Conservation (phyloP, 306 rosid genomes). For the Biancaea sappan region DNA sequence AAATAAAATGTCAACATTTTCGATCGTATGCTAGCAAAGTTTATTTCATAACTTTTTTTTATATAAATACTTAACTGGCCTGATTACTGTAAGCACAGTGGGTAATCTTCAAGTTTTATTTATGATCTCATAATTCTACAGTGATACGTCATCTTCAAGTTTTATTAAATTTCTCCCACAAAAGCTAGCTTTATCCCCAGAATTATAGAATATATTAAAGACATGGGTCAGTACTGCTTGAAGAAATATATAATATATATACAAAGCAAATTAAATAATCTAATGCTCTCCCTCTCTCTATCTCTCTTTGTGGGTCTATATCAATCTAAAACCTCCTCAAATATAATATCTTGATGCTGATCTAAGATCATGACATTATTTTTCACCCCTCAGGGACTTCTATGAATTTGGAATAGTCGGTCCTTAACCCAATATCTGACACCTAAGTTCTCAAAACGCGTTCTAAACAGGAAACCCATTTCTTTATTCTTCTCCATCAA, state of each 20-base stretch:
- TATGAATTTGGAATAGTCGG: slow-evolving; percentile 38
- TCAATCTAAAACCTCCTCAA: background rate
- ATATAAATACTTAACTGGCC: too few species aligned
- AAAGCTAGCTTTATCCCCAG: too few species aligned
- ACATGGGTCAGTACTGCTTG: background rate
- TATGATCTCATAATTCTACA: slow-evolving; percentile 3
- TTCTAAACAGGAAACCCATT: slow-evolving; percentile 42
- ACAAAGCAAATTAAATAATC: background rate
- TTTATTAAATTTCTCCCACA: background rate
- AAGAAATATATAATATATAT: background rate
- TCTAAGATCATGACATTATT: background rate
- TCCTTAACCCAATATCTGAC: slow-evolving; percentile 26
- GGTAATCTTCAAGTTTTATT: too few species aligned
- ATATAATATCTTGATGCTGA: slow-evolving; percentile 16
- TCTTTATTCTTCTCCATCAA: slow-evolving; percentile 39
- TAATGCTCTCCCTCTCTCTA: too few species aligned
- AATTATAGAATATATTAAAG: background rate
- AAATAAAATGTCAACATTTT: too few species aligned
- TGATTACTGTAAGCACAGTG: too few species aligned
- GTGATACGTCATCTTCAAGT: slow-evolving; percentile 8
- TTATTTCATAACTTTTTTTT: too few species aligned
- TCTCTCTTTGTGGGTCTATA: too few species aligned
- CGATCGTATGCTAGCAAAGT: too few species aligned
- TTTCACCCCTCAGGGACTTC: slow-evolving; percentile 5
- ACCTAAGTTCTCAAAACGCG: slow-evolving; percentile 69